Percentiles rank a stretch among this genome's conserved stretches.
These are phyloP conservation scores for Aspergillus nidulans DNA, from an alignment of 495 filamentous ascomycete species.

Conservation along the genomic window DNA sequence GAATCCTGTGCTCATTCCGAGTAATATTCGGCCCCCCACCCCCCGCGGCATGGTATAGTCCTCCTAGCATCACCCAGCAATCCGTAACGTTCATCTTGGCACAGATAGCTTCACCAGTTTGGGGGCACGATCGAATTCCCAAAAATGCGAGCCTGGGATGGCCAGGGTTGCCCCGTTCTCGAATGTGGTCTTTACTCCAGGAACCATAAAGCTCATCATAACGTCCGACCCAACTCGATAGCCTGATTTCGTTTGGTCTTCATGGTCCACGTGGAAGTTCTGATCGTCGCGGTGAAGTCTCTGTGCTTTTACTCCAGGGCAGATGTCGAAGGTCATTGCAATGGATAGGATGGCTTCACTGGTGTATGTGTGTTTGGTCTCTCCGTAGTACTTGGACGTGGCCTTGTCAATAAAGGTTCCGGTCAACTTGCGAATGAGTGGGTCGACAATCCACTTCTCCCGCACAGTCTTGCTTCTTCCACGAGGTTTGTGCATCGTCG, in stretches of 20 bases:
- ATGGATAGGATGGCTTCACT: conserved; percentile 17
- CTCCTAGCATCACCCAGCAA: conserved; percentile 22
- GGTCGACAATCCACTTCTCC: conserved; percentile 19
- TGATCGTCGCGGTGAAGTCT: conserved; percentile 17
- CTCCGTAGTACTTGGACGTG: conserved; percentile 18
- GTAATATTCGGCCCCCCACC: conserved; percentile 18
- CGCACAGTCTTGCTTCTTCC: conserved; percentile 16
- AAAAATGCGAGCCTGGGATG: conserved; percentile 19
- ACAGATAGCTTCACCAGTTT: conserved; percentile 8
- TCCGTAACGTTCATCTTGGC: conserved; percentile 19
- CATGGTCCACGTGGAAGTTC: conserved; percentile 17
- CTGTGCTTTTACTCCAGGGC: conserved; percentile 15
- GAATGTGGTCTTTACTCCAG: conserved; percentile 26
- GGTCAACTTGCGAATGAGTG: conserved; percentile 15
- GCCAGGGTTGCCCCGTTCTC: conserved; percentile 31
- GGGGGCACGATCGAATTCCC: conserved; percentile 16
- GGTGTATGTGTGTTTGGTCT: conserved; percentile 17
- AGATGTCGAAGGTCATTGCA: conserved; percentile 18
- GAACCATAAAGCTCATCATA: conserved; percentile 25
- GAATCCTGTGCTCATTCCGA: conserved; percentile 3
- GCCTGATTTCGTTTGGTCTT: conserved; percentile 10
- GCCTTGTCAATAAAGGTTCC: conserved; percentile 18
- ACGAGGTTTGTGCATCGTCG: conserved; percentile 18
- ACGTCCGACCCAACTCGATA: conserved; percentile 13
- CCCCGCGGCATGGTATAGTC: conserved; percentile 19